Evolutionary conservation across 2,329 filamentous ascomycete species (phyloP), one percentile per base, ranked within the genome.

Genomic region (Rutstroemia sp.): DNA sequence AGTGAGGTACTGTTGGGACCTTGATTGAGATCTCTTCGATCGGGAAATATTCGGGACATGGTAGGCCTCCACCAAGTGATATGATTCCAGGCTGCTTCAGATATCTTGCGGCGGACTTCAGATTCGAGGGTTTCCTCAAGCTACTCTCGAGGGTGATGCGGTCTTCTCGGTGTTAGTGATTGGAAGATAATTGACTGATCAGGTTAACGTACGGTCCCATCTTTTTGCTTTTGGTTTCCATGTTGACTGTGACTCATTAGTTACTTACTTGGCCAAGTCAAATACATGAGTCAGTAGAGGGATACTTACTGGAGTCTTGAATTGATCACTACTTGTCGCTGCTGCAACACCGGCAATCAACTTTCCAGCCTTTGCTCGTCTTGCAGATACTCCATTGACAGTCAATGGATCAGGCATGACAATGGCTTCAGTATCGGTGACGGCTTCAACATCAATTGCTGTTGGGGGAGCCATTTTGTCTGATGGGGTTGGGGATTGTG

Each of bases 31-130:
- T 72, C 61, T 87, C 79, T 62, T 92, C 84, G 66, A 97, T 85
- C n/a, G 94, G 94, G 68, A 99, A 99, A 73, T 95, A 89, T 70
- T 92, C 86, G 58, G 88, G 82, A 14, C 89, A 92, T 4, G 94
- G 94, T 19, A 99, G 76, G 3, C 94, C 94, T 51, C 94, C 94
- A 55, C 94, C 94, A 1, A 99, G 84, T 1, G 91, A 96, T 68
- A 99, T 94, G 58, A 96, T 74, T 68, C 76, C 91, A 0, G 91
- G 89, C 41, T 79, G 89, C 68, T 87, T 87, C 53, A 97, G 80
- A 69, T 85, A 87, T 56, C 80, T 81, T 46, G 92, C 92, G 5
- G 92, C 91, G 59, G 80, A 78, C 73, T 97, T 97, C 34, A 97
- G 76, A n/a, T 85, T 86, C 61, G 81, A 89, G 37, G 79, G 84